A percentile compares a stretch with the other conserved stretches of the same genome.
Conservation (phyloP, 2,329 filamentous ascomycete species). For the Colletotrichum sp. region DNA sequence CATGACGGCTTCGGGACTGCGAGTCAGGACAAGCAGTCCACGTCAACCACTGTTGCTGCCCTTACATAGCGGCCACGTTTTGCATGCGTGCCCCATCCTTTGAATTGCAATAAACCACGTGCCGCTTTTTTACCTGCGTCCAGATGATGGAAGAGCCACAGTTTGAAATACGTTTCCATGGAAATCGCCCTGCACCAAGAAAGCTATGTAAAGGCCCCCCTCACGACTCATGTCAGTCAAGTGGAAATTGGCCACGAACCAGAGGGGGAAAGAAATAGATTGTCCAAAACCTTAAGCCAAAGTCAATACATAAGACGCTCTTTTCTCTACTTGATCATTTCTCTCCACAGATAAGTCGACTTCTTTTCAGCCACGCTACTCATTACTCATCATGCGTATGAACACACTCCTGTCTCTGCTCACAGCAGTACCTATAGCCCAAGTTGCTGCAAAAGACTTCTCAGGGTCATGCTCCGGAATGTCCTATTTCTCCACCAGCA, state of each 20-base stretch:
- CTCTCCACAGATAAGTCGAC: not conserved
- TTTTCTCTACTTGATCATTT: not conserved
- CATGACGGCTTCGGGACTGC: not conserved
- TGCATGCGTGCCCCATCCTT: not conserved
- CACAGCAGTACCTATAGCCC: not conserved
- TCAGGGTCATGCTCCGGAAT: not conserved
- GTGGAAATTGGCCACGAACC: not conserved
- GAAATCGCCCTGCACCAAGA: not conserved
- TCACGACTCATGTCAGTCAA: not conserved
- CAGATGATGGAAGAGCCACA: not conserved
- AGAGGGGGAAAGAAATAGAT: not conserved
- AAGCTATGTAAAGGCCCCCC: not conserved
- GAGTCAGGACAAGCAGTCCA: not conserved
- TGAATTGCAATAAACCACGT: not conserved
- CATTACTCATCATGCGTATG: not conserved
- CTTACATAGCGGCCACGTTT: not conserved
- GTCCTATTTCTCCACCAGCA: not conserved
- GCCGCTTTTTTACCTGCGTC: not conserved
- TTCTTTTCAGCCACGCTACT: not conserved
- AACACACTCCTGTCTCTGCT: not conserved
- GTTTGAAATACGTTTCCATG: not conserved
- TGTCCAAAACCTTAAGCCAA: not conserved
- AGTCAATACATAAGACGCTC: not conserved
- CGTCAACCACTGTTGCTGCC: not conserved
- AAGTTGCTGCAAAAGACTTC: not conserved